A percentile compares a stretch with the other conserved stretches of the same genome.
Conservation (phyloP, 129 eudicot genomes). For the Tagetes patula region DNA sequence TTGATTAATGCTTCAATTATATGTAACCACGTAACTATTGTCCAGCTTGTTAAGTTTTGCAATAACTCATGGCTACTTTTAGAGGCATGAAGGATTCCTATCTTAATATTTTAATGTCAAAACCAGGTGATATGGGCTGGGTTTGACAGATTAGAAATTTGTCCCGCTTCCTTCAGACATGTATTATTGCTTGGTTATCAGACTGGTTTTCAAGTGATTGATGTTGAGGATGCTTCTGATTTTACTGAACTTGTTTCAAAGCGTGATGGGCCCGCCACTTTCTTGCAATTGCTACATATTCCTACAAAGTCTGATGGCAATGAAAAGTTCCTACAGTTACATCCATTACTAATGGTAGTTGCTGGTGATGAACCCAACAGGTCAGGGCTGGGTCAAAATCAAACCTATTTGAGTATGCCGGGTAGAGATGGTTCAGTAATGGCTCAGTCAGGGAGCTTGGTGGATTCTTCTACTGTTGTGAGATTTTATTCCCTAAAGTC, state of each 20-base stretch:
- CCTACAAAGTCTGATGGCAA: slow-evolving; percentile 37
- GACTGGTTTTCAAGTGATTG: slow-evolving; percentile 61
- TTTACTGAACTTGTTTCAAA: slow-evolving; percentile 50
- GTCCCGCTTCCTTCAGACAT: slow-evolving; percentile 42
- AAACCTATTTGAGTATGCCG: slow-evolving; percentile 27
- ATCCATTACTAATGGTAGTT: slow-evolving; percentile 53
- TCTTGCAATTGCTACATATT: slow-evolving; percentile 45
- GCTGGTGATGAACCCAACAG: slow-evolving; percentile 41
- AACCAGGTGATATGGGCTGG: slow-evolving; percentile 59
- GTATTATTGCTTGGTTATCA: slow-evolving; percentile 56
- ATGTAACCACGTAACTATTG: background rate
- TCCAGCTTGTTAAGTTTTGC: background rate
- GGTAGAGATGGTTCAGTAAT: slow-evolving; percentile 37
- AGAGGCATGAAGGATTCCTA: slow-evolving; percentile 10
- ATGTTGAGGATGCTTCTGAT: slow-evolving; percentile 53
- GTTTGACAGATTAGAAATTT: slow-evolving; percentile 47
- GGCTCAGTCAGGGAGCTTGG: slow-evolving; percentile 30
- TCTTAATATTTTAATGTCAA: slow-evolving; percentile 10
- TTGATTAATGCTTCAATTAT: background rate
- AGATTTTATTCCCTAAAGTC: slow-evolving; percentile 50
- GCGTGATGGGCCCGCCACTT: slow-evolving; percentile 50
- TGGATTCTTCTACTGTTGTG: slow-evolving; percentile 41
- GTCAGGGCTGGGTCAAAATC: slow-evolving; percentile 28
- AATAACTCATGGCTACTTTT: slow-evolving; percentile 1
- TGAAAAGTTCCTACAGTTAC: slow-evolving; percentile 40